Evolutionary conservation across 495 filamentous ascomycete species (phyloP).

Genomic region (Penicillium antarcticum): DNA sequence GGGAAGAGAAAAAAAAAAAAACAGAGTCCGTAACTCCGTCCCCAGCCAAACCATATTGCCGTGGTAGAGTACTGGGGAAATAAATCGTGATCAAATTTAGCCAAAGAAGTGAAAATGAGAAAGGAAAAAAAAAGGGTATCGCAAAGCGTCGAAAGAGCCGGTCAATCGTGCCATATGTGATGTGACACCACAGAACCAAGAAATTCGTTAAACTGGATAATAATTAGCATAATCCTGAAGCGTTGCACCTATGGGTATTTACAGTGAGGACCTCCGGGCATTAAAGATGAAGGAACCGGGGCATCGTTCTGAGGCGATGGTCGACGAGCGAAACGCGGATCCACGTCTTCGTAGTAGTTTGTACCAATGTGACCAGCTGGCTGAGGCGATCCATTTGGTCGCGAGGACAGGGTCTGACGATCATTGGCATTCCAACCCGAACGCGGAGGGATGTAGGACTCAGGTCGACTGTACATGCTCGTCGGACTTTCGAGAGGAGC

Average conservation of each 20-base stretch:
- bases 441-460: conserved; percentile 68
- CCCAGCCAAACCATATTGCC: conserved; percentile 9
- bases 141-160: conserved; percentile 5
- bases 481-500: conserved; percentile 51
- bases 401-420: conserved; percentile 16
- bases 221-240: conserved; percentile 1
- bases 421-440: conserved; percentile 37
- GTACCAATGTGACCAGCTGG: conserved; percentile 1
- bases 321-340: conserved; percentile 73
- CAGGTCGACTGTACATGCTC: conserved; percentile 67
- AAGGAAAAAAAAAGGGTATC: conserved; percentile 19
- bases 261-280: conserved; percentile 35
- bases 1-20: background rate
- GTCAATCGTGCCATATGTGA: conserved; percentile 5
- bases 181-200: conserved; percentile 2
- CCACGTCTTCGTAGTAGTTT: conserved; percentile 90
- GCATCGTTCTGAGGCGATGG: conserved; percentile 24
- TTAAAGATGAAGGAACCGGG: conserved; percentile 30
- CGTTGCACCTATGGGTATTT: too few species aligned
- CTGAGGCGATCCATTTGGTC: conserved; percentile 3
- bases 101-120: conserved; percentile 9
- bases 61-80: conserved; percentile 8
- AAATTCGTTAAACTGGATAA: conserved; percentile 14
- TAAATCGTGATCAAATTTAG: conserved; percentile 10
- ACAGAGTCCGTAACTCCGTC: conserved; percentile 17